Evolutionary conservation across 768 basidiomycete species (phyloP).

Genomic region (Tubosaeta sp.): DNA sequence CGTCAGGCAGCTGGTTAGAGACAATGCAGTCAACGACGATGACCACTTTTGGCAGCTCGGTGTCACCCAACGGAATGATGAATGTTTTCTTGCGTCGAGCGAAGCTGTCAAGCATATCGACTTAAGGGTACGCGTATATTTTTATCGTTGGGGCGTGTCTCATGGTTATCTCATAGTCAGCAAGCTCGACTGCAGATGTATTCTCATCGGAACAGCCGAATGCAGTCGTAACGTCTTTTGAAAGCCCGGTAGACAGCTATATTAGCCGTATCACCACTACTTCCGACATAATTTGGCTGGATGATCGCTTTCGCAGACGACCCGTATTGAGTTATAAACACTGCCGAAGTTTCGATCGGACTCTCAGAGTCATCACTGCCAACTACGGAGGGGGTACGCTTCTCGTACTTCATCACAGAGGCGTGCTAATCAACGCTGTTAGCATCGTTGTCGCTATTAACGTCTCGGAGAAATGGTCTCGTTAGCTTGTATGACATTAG

Average conservation of each 20-base stretch:
- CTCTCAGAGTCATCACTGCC: constrained; percentile 43
- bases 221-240: constrained; percentile 52
- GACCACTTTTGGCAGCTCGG: constrained; percentile 54
- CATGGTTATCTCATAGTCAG: constrained; percentile 28
- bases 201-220: constrained; percentile 32
- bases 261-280: constrained; percentile 58
- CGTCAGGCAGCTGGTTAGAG: constrained; percentile 20
- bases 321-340: constrained; percentile 64
- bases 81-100: constrained; percentile 47
- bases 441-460: constrained; percentile 55
- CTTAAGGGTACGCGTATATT: constrained; percentile 43
- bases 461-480: constrained; percentile 55
- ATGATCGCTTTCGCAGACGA: constrained; percentile 50
- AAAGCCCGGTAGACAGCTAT: constrained; percentile 38
- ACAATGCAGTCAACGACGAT: constrained; percentile 3
- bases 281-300: constrained; percentile 63
- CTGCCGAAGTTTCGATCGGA: constrained; percentile 55
- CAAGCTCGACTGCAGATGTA: constrained; percentile 25
- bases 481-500: constrained; percentile 64
- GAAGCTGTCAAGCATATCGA: constrained; percentile 46
- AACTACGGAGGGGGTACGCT: constrained; percentile 31
- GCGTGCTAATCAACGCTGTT: constrained; percentile 1
- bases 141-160: background rate
- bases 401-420: background rate
- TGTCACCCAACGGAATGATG: constrained; percentile 29